These are phyloP conservation scores for Punctularia strigosozonata DNA, from an alignment of 768 basidiomycete genomes.

Conservation along the genomic window DNA sequence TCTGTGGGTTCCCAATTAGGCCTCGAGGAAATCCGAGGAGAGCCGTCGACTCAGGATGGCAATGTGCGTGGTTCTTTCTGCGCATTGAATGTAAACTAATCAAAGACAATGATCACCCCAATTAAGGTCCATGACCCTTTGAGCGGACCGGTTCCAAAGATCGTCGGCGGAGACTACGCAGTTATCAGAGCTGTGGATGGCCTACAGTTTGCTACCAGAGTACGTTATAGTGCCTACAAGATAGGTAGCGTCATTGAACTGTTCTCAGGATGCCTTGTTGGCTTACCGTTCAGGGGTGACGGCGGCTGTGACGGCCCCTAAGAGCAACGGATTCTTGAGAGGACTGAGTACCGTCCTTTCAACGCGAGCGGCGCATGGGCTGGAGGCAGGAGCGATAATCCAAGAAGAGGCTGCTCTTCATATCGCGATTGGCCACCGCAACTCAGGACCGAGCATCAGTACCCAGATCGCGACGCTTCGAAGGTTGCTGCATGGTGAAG, in stretches of 20 bases:
- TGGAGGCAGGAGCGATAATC: conserved; percentile 55
- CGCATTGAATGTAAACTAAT: conserved; percentile 19
- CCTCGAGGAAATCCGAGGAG: conserved; percentile 53
- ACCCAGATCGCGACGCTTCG: conserved; percentile 57
- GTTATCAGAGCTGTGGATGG: conserved; percentile 63
- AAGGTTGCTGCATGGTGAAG: conserved; percentile 29
- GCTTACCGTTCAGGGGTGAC: conserved; percentile 72
- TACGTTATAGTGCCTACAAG: conserved; percentile 14
- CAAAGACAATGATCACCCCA: too few species aligned
- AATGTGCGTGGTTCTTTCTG: conserved; percentile 33
- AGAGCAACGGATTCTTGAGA: conserved; percentile 38
- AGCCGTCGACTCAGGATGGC: conserved; percentile 48
- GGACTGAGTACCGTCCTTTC: conserved; percentile 58
- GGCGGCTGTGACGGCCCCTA: conserved; percentile 50
- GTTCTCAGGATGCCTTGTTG: conserved; percentile 28
- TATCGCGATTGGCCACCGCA: conserved; percentile 39
- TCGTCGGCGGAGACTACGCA: conserved; percentile 23
- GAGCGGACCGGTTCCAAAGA: conserved; percentile 18
- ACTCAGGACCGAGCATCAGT: conserved; percentile 39
- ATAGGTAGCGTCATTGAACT: conserved; percentile 4
- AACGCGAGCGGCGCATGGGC: conserved; percentile 42
- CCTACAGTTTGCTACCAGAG: conserved; percentile 52
- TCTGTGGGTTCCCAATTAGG: conserved; percentile 57
- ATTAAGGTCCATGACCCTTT: conserved; percentile 39
- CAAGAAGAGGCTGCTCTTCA: conserved; percentile 57